A percentile compares a stretch with the other conserved stretches of the same genome.
These are phyloP conservation scores for Aureobasidium melanogenum DNA, from an alignment of 2,329 filamentous ascomycete species.

Conservation along the genomic window DNA sequence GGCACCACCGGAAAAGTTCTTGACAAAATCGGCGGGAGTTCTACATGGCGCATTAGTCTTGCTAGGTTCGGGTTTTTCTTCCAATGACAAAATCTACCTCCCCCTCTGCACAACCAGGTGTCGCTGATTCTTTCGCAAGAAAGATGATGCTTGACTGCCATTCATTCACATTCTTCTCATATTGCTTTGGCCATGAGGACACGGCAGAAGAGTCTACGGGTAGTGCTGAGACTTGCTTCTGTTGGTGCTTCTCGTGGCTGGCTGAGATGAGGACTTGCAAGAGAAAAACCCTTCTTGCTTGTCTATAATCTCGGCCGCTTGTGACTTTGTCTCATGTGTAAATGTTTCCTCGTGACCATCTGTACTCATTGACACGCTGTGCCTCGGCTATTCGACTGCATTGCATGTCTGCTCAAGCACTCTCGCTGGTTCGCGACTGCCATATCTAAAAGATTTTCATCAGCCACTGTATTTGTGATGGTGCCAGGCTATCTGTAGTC, in stretches of 20 bases:
- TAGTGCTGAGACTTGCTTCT: conserved; percentile 3
- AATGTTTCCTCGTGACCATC: neutral
- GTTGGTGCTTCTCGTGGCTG: neutral
- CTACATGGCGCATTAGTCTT: conserved; percentile 10
- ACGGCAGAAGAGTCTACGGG: neutral
- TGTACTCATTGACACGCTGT: neutral
- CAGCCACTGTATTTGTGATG: too few relatives aligned
- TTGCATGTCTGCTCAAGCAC: neutral
- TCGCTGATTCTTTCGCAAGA: conserved; percentile 60
- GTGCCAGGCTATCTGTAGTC: too few relatives aligned
- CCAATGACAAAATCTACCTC: conserved; percentile 12
- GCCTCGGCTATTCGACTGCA: neutral
- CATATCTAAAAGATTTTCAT: too few relatives aligned
- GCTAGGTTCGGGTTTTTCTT: neutral
- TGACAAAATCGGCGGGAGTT: neutral
- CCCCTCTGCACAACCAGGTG: conserved; percentile 55
- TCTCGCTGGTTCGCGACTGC: too few relatives aligned
- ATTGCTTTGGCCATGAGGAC: neutral
- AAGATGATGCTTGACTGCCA: conserved; percentile 87
- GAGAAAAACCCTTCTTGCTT: conserved; percentile 6
- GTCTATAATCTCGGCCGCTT: neutral
- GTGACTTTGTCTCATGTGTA: neutral
- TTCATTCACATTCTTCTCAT: conserved; percentile 26
- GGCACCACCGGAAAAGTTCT: conserved; percentile 24
- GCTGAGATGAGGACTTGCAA: neutral